These are phyloP conservation scores for Tuctoria greenei DNA, from an alignment of 176 grass and related monocot genomes.

Conservation along the genomic window DNA sequence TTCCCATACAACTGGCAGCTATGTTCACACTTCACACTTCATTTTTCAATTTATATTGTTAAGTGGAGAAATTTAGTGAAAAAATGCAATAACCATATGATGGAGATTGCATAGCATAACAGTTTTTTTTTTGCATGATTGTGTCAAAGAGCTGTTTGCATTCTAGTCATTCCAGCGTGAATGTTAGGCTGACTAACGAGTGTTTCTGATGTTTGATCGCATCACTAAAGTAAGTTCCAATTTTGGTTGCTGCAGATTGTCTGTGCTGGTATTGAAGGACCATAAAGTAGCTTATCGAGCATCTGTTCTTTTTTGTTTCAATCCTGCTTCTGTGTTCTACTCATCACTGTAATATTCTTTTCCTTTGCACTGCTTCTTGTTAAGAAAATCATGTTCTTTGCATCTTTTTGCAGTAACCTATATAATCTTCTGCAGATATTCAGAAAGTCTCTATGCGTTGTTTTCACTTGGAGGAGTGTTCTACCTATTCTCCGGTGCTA, in stretches of 20 bases:
- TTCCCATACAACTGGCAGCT: too few species aligned
- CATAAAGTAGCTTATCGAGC: slow-evolving; percentile 54
- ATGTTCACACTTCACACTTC: too few species aligned
- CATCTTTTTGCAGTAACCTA: slow-evolving; percentile 29
- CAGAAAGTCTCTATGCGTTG: slow-evolving; percentile 77
- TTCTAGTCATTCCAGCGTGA: too few species aligned
- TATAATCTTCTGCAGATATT: slow-evolving; percentile 61
- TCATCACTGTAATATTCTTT: slow-evolving; percentile 72
- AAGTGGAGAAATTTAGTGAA: too few species aligned
- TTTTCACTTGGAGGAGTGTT: slow-evolving; percentile 83
- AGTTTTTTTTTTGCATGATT: too few species aligned
- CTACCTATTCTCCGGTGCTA: slow-evolving; percentile 83
- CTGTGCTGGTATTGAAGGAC: slow-evolving; percentile 67
- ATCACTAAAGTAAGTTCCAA: slow-evolving; percentile 16
- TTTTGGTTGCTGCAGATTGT: slow-evolving; percentile 56
- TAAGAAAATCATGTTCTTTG: neutral
- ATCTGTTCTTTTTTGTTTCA: slow-evolving; percentile 82
- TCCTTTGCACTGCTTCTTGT: slow-evolving; percentile 18
- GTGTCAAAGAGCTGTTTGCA: too few species aligned
- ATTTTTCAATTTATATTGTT: too few species aligned
- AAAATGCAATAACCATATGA: too few species aligned
- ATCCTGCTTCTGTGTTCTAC: slow-evolving; percentile 91
- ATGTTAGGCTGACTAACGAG: neutral
- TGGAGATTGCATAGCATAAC: too few species aligned
- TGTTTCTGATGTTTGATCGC: neutral